Evolutionary conservation across 2,329 filamentous ascomycete genomes (phyloP).

Genomic region (Emergomyces orientalis): DNA sequence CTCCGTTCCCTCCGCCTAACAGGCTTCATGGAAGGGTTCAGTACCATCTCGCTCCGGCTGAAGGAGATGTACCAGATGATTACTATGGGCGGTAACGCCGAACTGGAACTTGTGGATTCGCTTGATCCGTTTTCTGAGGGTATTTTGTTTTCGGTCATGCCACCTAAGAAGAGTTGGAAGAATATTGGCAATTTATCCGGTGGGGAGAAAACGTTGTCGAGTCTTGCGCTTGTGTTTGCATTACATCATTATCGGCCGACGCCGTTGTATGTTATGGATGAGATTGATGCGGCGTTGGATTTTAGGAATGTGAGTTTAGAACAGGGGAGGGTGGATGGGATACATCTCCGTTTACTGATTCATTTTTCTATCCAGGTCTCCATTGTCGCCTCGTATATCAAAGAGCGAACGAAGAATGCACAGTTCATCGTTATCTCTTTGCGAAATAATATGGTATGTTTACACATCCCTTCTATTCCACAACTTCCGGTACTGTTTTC

Average conservation of each 20-base stretch:
- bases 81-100: conserved; percentile 97
- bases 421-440: conserved; percentile 98
- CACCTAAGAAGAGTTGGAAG: conserved; percentile 99
- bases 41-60: conserved; percentile 80
- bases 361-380: conserved; percentile 54
- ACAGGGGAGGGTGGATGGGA: neutral
- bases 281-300: conserved; percentile 95
- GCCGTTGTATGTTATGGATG: conserved; percentile 97
- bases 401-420: conserved; percentile 96
- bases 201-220: conserved; percentile 93
- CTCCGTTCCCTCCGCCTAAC: conserved; percentile 82
- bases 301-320: conserved; percentile 77
- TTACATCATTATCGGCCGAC: conserved; percentile 97
- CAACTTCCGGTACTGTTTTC: neutral
- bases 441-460: conserved; percentile 78
- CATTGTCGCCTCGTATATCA: conserved; percentile 98
- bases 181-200: conserved; percentile 94
- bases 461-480: neutral
- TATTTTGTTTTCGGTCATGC: conserved; percentile 97
- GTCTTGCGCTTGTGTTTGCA: conserved; percentile 91
- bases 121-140: conserved; percentile 95
- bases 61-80: conserved; percentile 99
- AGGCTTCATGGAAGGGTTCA: conserved; percentile 98
- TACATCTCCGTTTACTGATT: neutral
- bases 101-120: conserved; percentile 91